phyloP scores from a whole-genome alignment of 345 rosid species.

The Clarkia xantiana region DNA sequence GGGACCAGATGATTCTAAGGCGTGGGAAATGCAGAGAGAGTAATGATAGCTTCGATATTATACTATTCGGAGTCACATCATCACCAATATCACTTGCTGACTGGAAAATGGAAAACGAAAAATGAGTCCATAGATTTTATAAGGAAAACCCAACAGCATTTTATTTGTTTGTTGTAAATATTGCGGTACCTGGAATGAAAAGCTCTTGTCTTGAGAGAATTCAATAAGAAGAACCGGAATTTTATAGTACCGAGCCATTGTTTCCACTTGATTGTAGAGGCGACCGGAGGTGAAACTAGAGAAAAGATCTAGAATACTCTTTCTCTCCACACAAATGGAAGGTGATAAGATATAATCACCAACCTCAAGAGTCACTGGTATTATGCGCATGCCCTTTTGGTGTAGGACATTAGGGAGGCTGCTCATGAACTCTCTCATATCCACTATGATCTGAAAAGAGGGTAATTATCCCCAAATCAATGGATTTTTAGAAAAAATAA shows the following conservation, averaged over 20 bases:
- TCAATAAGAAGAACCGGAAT: conserved; percentile 94
- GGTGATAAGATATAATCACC: conserved; percentile 94
- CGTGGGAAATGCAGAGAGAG: conserved; percentile 88
- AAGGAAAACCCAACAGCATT: neutral
- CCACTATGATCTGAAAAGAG: conserved; percentile 66
- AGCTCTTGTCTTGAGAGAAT: conserved; percentile 96
- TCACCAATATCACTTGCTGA: conserved; percentile 89
- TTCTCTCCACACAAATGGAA: conserved; percentile 75
- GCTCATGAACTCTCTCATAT: conserved; percentile 99
- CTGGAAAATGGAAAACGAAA: conserved; percentile 27
- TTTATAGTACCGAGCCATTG: conserved; percentile 77
- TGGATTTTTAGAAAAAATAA: neutral
- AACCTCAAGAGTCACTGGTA: conserved; percentile 86
- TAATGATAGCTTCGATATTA: conserved; percentile 87
- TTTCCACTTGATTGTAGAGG: conserved; percentile 86
- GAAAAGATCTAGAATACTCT: conserved; percentile 95
- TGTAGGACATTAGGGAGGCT: conserved; percentile 97
- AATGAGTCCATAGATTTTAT: neutral
- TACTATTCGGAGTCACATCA: conserved; percentile 80
- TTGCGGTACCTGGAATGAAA: conserved; percentile 74
- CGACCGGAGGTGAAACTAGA: conserved; percentile 90
- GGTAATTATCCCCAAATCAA: conserved; percentile 4
- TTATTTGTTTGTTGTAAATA: neutral
- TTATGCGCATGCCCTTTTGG: conserved; percentile 82
- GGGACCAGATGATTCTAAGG: conserved; percentile 84